phyloP scores from a whole-genome alignment of 148 eudicot species.

The Chenopodium album region DNA sequence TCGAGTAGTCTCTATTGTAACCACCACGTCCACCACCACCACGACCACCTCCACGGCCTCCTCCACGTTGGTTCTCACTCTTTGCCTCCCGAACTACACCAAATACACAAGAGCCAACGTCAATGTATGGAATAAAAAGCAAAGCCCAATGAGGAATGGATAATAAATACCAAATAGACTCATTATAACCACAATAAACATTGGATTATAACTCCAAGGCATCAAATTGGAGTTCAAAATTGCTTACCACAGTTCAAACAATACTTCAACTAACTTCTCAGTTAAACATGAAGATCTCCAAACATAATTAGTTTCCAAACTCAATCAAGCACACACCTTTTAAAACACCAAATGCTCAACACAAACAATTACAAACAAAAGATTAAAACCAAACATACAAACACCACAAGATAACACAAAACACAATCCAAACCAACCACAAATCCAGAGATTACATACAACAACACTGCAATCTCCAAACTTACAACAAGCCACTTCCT shows the following conservation, averaged over 20 bases:
- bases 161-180: not conserved
- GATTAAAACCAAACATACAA: not conserved
- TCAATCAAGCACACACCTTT: not conserved
- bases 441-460: not conserved
- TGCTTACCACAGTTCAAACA: not conserved
- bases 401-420: not conserved
- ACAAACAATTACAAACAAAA: not conserved
- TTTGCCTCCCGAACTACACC: constrained; percentile 65
- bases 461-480: not conserved
- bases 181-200: not conserved
- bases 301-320: not conserved
- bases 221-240: not conserved
- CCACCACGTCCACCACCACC: constrained; percentile 63
- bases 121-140: not conserved
- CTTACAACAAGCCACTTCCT: not conserved
- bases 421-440: not conserved
- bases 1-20: constrained; percentile 47
- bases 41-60: constrained; percentile 60
- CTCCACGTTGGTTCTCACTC: constrained; percentile 57
- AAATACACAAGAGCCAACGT: constrained; percentile 1
- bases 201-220: not conserved
- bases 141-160: not conserved
- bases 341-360: not conserved
- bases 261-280: not conserved
- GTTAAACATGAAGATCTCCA: not conserved